phyloP scores from a whole-genome alignment of 73 alveolate species.

The Vitrella brassicaformis region DNA sequence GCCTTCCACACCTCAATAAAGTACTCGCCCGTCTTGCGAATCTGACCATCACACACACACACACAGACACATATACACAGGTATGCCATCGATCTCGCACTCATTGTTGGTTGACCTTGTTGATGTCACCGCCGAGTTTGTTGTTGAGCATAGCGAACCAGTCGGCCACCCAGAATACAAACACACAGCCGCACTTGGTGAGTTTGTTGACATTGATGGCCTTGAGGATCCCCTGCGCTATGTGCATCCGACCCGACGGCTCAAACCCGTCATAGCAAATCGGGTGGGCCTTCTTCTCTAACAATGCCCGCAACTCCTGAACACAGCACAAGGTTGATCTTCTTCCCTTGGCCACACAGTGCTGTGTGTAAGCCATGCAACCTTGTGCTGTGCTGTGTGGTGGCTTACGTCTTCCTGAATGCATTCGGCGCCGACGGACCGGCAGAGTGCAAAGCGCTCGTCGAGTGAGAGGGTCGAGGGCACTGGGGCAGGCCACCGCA shows the following conservation, averaged over 20 bases:
- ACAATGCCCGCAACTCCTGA: slow-evolving; percentile 53
- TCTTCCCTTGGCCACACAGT: background rate
- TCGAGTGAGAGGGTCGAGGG: background rate
- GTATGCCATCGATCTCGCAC: background rate
- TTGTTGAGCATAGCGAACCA: slow-evolving; percentile 99
- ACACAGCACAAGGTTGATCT: background rate
- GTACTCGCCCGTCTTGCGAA: slow-evolving; percentile 87
- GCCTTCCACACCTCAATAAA: slow-evolving; percentile 98
- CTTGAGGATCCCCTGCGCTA: slow-evolving; percentile 95
- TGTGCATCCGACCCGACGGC: slow-evolving; percentile 99
- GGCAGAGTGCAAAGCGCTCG: slow-evolving; percentile 9
- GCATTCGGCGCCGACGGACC: slow-evolving; percentile 29
- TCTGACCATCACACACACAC: no score
- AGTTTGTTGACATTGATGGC: slow-evolving; percentile 78
- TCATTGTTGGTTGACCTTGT: slow-evolving; percentile 37
- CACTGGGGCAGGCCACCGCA: background rate
- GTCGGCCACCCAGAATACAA: slow-evolving; percentile 98
- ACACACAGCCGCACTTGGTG: slow-evolving; percentile 96
- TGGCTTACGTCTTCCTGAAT: background rate
- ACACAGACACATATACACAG: no score
- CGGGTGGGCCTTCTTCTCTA: slow-evolving; percentile 66
- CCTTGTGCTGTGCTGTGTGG: no score
- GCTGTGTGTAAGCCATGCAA: background rate
- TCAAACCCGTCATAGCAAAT: slow-evolving; percentile 98
- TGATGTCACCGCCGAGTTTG: slow-evolving; percentile 96